phyloP scores from a whole-genome alignment of 2,329 filamentous ascomycete species.

The Geoglossum cookeanum region DNA sequence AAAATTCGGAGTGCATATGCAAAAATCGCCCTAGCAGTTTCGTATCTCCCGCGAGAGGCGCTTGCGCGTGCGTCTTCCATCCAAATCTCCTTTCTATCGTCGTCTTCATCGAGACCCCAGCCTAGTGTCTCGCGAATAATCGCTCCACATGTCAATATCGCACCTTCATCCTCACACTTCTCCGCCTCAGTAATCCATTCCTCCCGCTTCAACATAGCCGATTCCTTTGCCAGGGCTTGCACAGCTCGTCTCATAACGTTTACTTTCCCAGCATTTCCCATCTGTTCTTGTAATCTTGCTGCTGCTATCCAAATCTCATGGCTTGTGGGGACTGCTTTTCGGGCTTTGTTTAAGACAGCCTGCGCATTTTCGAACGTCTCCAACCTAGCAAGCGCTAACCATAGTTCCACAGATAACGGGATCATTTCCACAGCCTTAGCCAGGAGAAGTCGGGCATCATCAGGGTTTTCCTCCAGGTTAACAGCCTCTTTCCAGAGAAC shows the following conservation, averaged over 20 bases:
- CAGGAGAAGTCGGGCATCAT: slow-evolving; percentile 71
- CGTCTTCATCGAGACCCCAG: slow-evolving; percentile 85
- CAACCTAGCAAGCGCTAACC: slow-evolving; percentile 79
- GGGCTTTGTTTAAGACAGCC: slow-evolving; percentile 84
- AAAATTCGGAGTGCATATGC: slow-evolving; percentile 82
- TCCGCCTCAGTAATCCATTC: slow-evolving; percentile 95
- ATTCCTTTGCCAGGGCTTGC: slow-evolving; percentile 71
- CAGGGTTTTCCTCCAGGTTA: slow-evolving; percentile 78
- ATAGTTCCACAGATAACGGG: slow-evolving; percentile 79
- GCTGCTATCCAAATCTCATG: slow-evolving; percentile 96
- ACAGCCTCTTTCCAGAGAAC: slow-evolving; percentile 97
- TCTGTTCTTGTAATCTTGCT: slow-evolving; percentile 72
- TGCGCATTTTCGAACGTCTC: slow-evolving; percentile 85
- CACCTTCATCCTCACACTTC: slow-evolving; percentile 82
- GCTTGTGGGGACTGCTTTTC: slow-evolving; percentile 82
- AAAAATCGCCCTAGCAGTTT: slow-evolving; percentile 85
- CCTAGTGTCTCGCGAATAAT: slow-evolving; percentile 88
- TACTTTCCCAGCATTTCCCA: slow-evolving; percentile 60
- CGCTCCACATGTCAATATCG: slow-evolving; percentile 64
- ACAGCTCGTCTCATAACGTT: slow-evolving; percentile 92
- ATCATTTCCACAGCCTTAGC: slow-evolving; percentile 94
- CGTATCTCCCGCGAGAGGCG: slow-evolving; percentile 64
- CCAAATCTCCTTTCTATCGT: slow-evolving; percentile 91
- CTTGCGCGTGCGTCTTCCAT: slow-evolving; percentile 77
- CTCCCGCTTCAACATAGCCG: slow-evolving; percentile 91